Base-by-base conservation (phyloP, 345 rosid species). In the Erucastrum elatum region DNA sequence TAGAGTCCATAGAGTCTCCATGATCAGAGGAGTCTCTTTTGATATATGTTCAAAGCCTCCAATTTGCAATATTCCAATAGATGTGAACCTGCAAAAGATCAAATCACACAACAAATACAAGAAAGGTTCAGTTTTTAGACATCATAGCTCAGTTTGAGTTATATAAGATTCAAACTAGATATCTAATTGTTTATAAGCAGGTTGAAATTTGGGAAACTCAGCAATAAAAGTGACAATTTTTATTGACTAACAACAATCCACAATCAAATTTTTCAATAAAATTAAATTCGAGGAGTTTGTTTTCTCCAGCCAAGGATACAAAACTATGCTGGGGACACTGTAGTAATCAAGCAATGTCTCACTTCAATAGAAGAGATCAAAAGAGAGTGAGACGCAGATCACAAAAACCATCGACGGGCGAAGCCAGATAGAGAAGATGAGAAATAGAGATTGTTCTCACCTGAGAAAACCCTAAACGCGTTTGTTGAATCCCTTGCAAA, bases 1-100 rank as follows among this genome's bases (percentile, higher is more conserved):
- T 63, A 92, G 97, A 67, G 84, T 87, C 98, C 98, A 95, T 77
- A 92, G 74, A n/a, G 96, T 59, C 79, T 95, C 98, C 99, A 92
- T 90, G 21, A 21, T 21, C 21, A 21, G 21, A 21, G 21, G 21
- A 21, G 21, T 21, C 21, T 21, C 21, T 21, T 21, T 21, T 21
- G 21, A 21, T 21, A 21, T 21, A 21, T 21, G 21, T 21, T 21
- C 21, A 21, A 21, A 21, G 21, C 21, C 21, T 21, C 21, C 21
- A 21, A 21, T 21, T 21, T 21, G 21, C 21, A 21, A 21, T 21
- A 21, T 21, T 21, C 21, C 21, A 21, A 21, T 21, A 21, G 21
- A 21, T 21, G 31, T 33, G 35, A 33, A 33, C 35, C 35, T 33
- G 35, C 35, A 4, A 33, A 33, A 33, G 35, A 33, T 33, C 35